Evolutionary conservation across 306 rosid species (phyloP).

Genomic region (Elaeagnus macrophylla): DNA sequence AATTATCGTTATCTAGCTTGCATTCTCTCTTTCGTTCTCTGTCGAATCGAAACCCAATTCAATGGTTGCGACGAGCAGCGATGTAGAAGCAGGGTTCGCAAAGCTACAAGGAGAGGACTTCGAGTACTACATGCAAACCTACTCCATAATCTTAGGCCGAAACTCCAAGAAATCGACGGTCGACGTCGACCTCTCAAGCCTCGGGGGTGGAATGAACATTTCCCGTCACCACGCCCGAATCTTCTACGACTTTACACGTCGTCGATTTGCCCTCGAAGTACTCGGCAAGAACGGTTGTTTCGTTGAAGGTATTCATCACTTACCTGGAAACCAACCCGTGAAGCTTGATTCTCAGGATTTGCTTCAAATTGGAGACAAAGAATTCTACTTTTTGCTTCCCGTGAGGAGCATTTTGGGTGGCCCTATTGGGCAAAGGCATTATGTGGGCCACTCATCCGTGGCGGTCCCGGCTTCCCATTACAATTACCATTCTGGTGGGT

Average conservation of each 20-base stretch:
- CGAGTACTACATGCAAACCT: conserved; percentile 99
- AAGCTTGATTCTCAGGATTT: conserved; percentile 95
- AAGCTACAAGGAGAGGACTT: conserved; percentile 96
- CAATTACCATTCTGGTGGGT: conserved; percentile 36
- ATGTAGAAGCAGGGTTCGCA: conserved; percentile 97
- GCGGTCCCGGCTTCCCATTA: conserved; percentile 33
- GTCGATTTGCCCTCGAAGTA: conserved; percentile 94
- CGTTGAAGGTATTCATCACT: conserved; percentile 94
- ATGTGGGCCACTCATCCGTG: conserved; percentile 26
- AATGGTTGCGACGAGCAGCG: conserved; percentile 45
- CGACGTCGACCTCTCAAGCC: conserved; percentile 94
- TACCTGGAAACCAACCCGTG: conserved; percentile 83
- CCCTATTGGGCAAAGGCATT: conserved; percentile 41
- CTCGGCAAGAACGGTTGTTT: conserved; percentile 92
- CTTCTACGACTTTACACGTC: conserved; percentile 91
- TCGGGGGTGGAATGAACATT: conserved; percentile 99
- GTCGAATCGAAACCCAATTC: neutral
- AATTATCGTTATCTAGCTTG: no score
- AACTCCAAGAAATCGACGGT: conserved; percentile 94
- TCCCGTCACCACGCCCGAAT: conserved; percentile 97
- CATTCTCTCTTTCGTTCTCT: neutral
- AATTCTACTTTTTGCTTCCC: conserved; percentile 80
- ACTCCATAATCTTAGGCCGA: conserved; percentile 90
- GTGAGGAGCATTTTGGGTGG: conserved; percentile 69
- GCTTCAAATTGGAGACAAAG: conserved; percentile 94